Conservation (phyloP, 2,329 filamentous ascomycete genomes). For the Canariomyces notabilis region DNA sequence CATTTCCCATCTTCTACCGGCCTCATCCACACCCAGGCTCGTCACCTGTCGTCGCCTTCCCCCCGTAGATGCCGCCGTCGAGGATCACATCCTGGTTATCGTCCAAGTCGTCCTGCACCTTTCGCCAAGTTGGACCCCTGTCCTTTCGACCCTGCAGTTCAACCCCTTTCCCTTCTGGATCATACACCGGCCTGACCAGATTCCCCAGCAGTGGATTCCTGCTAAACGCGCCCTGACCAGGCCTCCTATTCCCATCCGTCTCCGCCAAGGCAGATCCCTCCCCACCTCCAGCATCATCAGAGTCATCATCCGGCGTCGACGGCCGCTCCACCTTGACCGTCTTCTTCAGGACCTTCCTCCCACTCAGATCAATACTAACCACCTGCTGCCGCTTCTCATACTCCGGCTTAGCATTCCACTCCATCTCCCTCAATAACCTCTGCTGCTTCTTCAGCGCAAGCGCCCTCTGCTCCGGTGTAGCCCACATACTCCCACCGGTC, state of each 20-base stretch:
- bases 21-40: slow-evolving; percentile 38
- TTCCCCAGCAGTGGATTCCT: slow-evolving; percentile 62
- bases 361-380: slow-evolving; percentile 76
- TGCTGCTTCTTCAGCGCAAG: slow-evolving; percentile 81
- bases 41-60: slow-evolving; percentile 27
- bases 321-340: slow-evolving; percentile 61
- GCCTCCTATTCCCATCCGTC: slow-evolving; percentile 32
- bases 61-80: slow-evolving; percentile 50
- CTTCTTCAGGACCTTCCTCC: slow-evolving; percentile 68
- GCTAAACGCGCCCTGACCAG: slow-evolving; percentile 56
- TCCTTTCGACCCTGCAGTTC: slow-evolving; percentile 40
- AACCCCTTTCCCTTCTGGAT: slow-evolving; percentile 47
- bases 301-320: slow-evolving; percentile 45
- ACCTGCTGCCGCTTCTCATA: slow-evolving; percentile 86
- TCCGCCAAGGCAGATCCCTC: slow-evolving; percentile 27
- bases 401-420: slow-evolving; percentile 78
- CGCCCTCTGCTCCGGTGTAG: slow-evolving; percentile 75
- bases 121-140: slow-evolving; percentile 47
- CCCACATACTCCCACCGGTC: slow-evolving; percentile 70
- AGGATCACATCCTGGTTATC: slow-evolving; percentile 56
- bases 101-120: slow-evolving; percentile 56
- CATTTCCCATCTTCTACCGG: background rate
- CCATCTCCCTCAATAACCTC: slow-evolving; percentile 74
- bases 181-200: slow-evolving; percentile 60
- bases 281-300: slow-evolving; percentile 32